Evolutionary conservation across 2,329 filamentous ascomycete genomes (phyloP).

Genomic region (Dendrostoma leiphaemia): DNA sequence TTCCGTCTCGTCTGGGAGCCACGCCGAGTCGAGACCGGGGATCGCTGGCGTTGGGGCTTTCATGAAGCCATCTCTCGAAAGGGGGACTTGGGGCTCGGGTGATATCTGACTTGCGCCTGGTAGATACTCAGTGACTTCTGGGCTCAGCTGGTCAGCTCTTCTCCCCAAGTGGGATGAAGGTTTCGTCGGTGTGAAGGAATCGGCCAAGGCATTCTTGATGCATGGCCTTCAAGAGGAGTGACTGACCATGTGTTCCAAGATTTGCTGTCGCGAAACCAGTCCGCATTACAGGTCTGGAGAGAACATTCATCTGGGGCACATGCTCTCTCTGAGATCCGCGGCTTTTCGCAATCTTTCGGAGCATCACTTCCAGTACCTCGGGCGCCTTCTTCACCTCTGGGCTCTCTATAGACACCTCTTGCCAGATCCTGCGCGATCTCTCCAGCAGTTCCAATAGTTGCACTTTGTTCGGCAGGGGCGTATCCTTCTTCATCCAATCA

Average conservation of each 20-base stretch:
- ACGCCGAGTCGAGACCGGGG: constrained; percentile 3
- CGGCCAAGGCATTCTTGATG: not conserved
- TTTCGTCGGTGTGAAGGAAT: no score
- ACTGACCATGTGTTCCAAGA: constrained; percentile 4
- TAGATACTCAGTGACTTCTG: not conserved
- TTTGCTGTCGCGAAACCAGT: not conserved
- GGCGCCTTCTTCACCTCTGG: constrained; percentile 45
- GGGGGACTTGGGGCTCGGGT: not conserved
- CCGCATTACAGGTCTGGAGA: not conserved
- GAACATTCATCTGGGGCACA: not conserved
- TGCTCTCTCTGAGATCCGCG: not conserved
- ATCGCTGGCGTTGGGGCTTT: not conserved
- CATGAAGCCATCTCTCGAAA: not conserved
- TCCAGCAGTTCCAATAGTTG: constrained; percentile 40
- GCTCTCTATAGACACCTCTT: constrained; percentile 33
- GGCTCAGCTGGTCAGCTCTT: not conserved
- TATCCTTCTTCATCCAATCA: constrained; percentile 34
- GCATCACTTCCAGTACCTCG: constrained; percentile 43
- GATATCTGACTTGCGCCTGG: not conserved
- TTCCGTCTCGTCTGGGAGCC: constrained; percentile 9
- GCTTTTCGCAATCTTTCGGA: constrained; percentile 34
- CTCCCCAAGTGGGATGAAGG: not conserved
- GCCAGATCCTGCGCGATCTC: constrained; percentile 44
- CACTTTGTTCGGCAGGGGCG: constrained; percentile 33
- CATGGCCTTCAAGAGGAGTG: not conserved